phyloP scores from a whole-genome alignment of 495 filamentous ascomycete species.

The Trichoderma parareesei region DNA sequence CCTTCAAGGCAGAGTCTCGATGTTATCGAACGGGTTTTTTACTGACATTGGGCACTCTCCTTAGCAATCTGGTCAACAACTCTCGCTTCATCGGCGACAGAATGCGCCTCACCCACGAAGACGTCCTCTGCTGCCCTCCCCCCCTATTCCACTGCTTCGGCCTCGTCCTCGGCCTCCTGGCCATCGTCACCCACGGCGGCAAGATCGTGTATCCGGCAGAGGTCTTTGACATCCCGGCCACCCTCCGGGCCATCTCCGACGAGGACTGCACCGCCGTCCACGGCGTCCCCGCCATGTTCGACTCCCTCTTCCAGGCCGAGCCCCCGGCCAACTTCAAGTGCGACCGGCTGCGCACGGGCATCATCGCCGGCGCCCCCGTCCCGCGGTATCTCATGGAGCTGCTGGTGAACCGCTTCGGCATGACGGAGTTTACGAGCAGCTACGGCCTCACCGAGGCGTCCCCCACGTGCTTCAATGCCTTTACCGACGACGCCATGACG shows the following conservation, averaged over 20 bases:
- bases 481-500: slow-evolving; percentile 53
- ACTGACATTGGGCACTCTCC: slow-evolving; percentile 6
- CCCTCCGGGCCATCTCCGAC: slow-evolving; percentile 49
- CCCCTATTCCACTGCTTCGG: slow-evolving; percentile 72
- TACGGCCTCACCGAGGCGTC: slow-evolving; percentile 68
- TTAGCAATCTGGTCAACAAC: slow-evolving; percentile 62
- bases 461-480: slow-evolving; percentile 64
- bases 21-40: not conserved
- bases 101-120: slow-evolving; percentile 53
- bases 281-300: slow-evolving; percentile 69
- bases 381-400: slow-evolving; percentile 56
- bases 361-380: slow-evolving; percentile 61
- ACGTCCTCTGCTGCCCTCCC: slow-evolving; percentile 61
- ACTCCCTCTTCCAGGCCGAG: slow-evolving; percentile 48
- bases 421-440: slow-evolving; percentile 60
- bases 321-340: slow-evolving; percentile 33
- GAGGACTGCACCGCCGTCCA: slow-evolving; percentile 63
- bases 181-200: slow-evolving; percentile 56
- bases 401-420: slow-evolving; percentile 51
- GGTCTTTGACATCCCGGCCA: slow-evolving; percentile 52
- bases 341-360: slow-evolving; percentile 55
- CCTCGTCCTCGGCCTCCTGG: slow-evolving; percentile 60
- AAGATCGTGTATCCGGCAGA: slow-evolving; percentile 60
- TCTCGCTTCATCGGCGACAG: slow-evolving; percentile 61
- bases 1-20: not conserved